Evolutionary conservation across 1,284 basidiomycete species (phyloP), one percentile per base, ranked within the genome.

Genomic region (Pseudozyma sp.): DNA sequence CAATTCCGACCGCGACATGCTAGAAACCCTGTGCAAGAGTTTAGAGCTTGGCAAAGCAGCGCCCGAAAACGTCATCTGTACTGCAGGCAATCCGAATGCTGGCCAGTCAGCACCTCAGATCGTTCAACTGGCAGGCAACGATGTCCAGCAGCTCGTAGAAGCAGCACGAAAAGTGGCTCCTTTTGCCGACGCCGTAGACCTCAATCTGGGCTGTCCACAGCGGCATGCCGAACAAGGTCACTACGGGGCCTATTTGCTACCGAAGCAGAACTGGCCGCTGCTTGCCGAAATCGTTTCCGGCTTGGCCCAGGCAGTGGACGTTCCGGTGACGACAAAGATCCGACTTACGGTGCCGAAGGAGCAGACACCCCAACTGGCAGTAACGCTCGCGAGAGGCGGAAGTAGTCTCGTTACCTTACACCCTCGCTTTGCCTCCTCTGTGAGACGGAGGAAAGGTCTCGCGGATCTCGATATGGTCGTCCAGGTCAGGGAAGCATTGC

Each of bases 201-300:
- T 90, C 55, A 90, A 90, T 66, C 84, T 90, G 11, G 88, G 92
- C 21, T 93, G 92, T 82, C 92, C 92, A 16, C 91, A 92, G 76
- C 89, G 90, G 54, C 87, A 88, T 38, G 92, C 92, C 2, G 86
- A 87, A 43, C 88, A 90, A 45, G 89, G 88, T 11, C 91, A 90
- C 71, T 91, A 88, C 78, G 92, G 92, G 9, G 91, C 90, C 18
- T 93, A 92, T 80, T 86, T 93, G 12, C 87, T 92, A 9, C 87
- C 87, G 14, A 89, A 89, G 76, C 89, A 88, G 42, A 82, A 92
- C 65, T 92, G 92, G 91, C 88, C 89, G 2, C 78, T 91, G 13
- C 88, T 92, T 0, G 87, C 90, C 73, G 79, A 86, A 49, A 89
- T 92, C 53, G 90, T 90, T 89, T 8, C 88, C 90, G 71, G 58